Evolutionary conservation across 352 stramenopile genomes (phyloP).

Genomic region (Globisporangium polare): DNA sequence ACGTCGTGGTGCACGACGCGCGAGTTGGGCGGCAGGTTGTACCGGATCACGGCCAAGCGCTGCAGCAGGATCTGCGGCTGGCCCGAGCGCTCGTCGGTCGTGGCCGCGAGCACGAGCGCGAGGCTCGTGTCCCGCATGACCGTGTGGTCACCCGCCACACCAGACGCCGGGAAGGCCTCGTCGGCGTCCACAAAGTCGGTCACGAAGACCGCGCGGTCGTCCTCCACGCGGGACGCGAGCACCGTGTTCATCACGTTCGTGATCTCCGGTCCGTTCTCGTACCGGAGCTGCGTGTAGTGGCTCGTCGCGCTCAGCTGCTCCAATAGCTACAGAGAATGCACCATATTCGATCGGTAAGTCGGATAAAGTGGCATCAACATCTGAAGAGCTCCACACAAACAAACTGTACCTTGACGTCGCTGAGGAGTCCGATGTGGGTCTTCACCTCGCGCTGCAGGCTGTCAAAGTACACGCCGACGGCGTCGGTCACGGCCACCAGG

Average conservation of each 20-base stretch:
- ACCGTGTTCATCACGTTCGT: slow-evolving; percentile 36
- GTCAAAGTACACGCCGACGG: slow-evolving; percentile 35
- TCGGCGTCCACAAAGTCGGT: slow-evolving; percentile 14
- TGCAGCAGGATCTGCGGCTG: slow-evolving; percentile 43
- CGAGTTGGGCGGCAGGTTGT: slow-evolving; percentile 47
- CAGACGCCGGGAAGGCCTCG: slow-evolving; percentile 25
- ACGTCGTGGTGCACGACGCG: slow-evolving; percentile 42
- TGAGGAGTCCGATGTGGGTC: slow-evolving; percentile 23
- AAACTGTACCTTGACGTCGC: slow-evolving; percentile 9
- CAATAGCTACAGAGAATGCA: slow-evolving; percentile 13
- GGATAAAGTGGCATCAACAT: no score
- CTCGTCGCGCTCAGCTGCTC: slow-evolving; percentile 26
- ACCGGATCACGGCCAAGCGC: slow-evolving; percentile 38
- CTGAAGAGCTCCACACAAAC: not conserved
- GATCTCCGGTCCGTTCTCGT: slow-evolving; percentile 37
- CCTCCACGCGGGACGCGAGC: slow-evolving; percentile 27
- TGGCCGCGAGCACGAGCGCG: slow-evolving; percentile 29
- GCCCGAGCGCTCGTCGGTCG: slow-evolving; percentile 26
- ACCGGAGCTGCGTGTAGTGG: slow-evolving; percentile 40
- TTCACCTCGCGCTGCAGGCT: slow-evolving; percentile 30
- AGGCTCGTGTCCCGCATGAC: slow-evolving; percentile 29
- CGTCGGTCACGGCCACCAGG: slow-evolving; percentile 27
- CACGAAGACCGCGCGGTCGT: slow-evolving; percentile 10
- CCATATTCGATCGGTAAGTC: not conserved
- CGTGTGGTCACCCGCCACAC: slow-evolving; percentile 19